Conservation (phyloP, 306 rosid genomes). For the Betula pendula region DNA sequence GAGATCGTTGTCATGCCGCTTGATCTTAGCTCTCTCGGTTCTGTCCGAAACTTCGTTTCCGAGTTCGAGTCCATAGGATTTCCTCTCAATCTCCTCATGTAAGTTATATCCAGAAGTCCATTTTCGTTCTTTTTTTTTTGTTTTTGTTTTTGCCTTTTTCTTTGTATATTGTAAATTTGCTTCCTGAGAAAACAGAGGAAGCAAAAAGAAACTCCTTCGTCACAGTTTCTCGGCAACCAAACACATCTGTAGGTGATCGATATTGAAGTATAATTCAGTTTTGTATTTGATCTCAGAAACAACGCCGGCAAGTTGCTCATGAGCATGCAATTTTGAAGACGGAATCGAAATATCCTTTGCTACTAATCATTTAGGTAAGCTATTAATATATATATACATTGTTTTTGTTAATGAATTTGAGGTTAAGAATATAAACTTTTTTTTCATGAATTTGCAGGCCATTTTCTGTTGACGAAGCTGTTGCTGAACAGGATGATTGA, state of each 20-base stretch:
- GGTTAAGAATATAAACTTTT: too few species aligned
- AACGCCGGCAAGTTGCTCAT: slow-evolving; percentile 85
- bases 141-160: too few species aligned
- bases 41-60: slow-evolving; percentile 57
- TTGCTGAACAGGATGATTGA: slow-evolving; percentile 60
- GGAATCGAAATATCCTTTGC: slow-evolving; percentile 66
- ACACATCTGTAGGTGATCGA: background rate
- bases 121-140: background rate
- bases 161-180: slow-evolving; percentile 12
- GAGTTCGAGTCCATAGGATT: slow-evolving; percentile 56
- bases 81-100: slow-evolving; percentile 90
- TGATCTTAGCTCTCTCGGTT: slow-evolving; percentile 78
- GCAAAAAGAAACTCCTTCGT: too few species aligned
- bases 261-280: background rate
- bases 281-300: slow-evolving; percentile 49
- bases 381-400: background rate
- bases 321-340: slow-evolving; percentile 66
- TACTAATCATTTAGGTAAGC: slow-evolving; percentile 12
- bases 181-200: slow-evolving; percentile 12
- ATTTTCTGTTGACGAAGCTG: slow-evolving; percentile 76
- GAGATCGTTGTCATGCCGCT: slow-evolving; percentile 66
- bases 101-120: background rate
- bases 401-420: background rate
- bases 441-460: slow-evolving; percentile 45
- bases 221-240: background rate